These are phyloP conservation scores for Plasmopara viticola DNA, from an alignment of 352 stramenopile genomes.

Conservation along the genomic window DNA sequence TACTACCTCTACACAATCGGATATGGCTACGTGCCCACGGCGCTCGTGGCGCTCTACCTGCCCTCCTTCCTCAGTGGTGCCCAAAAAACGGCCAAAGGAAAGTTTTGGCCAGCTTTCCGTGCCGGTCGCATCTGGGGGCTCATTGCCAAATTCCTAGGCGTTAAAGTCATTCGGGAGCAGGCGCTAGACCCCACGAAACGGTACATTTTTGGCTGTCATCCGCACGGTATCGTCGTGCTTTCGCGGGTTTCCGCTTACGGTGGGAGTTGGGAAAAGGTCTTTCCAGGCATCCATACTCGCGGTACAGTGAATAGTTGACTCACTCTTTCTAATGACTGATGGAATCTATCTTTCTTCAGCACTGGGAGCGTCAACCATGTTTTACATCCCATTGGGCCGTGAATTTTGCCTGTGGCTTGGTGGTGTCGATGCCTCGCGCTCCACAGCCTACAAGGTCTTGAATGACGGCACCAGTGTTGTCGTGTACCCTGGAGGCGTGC, in stretches of 20 bases:
- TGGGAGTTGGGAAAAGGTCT: slow-evolving; percentile 66
- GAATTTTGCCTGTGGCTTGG: slow-evolving; percentile 69
- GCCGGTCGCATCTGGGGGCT: slow-evolving; percentile 42
- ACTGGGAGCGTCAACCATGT: slow-evolving; percentile 62
- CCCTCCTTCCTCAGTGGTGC: slow-evolving; percentile 54
- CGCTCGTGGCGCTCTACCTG: slow-evolving; percentile 51
- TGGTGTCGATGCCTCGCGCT: slow-evolving; percentile 64
- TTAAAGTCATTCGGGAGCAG: slow-evolving; percentile 63
- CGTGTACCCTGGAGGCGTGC: slow-evolving; percentile 69
- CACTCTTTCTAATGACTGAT: background rate
- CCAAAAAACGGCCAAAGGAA: slow-evolving; percentile 45
- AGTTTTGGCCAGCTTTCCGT: slow-evolving; percentile 47
- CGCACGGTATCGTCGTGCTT: slow-evolving; percentile 70
- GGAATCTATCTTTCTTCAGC: slow-evolving; percentile 11
- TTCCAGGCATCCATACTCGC: slow-evolving; percentile 47
- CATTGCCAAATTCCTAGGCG: slow-evolving; percentile 38
- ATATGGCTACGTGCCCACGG: slow-evolving; percentile 47
- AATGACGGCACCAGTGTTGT: slow-evolving; percentile 58
- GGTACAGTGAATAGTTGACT: slow-evolving; percentile 13
- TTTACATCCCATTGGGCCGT: slow-evolving; percentile 55
- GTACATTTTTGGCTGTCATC: slow-evolving; percentile 73
- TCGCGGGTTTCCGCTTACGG: slow-evolving; percentile 62
- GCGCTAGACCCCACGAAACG: slow-evolving; percentile 55
- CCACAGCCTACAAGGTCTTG: slow-evolving; percentile 68
- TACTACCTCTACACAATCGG: slow-evolving; percentile 58